A percentile compares a stretch with the other conserved stretches of the same genome.
Conservation (phyloP, 768 basidiomycete genomes). For the Tephrocybe sp. region DNA sequence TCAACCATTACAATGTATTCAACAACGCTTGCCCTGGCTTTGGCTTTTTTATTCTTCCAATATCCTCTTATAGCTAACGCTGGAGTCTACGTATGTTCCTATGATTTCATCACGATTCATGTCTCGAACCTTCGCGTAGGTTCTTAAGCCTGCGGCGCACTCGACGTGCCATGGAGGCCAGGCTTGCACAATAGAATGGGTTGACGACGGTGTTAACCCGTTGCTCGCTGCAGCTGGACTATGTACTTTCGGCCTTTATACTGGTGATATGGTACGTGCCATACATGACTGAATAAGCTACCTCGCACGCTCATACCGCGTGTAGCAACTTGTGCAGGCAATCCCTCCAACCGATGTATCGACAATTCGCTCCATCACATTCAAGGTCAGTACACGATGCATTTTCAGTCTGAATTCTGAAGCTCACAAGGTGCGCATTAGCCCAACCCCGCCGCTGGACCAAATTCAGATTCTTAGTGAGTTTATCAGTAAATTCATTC, state of each 20-base stretch:
- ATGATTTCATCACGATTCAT: background rate
- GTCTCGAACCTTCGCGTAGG: slow-evolving; percentile 26
- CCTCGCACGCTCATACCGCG: slow-evolving; percentile 1
- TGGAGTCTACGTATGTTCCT: slow-evolving; percentile 38
- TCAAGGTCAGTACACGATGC: slow-evolving; percentile 43
- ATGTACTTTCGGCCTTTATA: slow-evolving; percentile 54
- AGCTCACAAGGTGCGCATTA: slow-evolving; percentile 20
- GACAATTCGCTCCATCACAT: slow-evolving; percentile 41
- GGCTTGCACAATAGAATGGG: slow-evolving; percentile 55
- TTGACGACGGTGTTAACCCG: slow-evolving; percentile 59
- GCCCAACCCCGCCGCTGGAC: slow-evolving; percentile 56
- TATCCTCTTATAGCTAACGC: slow-evolving; percentile 29
- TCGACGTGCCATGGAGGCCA: slow-evolving; percentile 52
- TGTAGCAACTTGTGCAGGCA: slow-evolving; percentile 55
- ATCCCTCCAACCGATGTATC: slow-evolving; percentile 56
- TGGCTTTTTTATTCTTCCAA: slow-evolving; percentile 24
- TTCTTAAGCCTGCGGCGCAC: slow-evolving; percentile 41
- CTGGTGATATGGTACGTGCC: slow-evolving; percentile 48
- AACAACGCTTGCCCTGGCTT: slow-evolving; percentile 15
- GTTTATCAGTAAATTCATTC: slow-evolving; percentile 15
- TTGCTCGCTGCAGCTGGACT: slow-evolving; percentile 48
- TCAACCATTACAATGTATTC: slow-evolving; percentile 12
- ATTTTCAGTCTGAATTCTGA: too few relatives aligned
- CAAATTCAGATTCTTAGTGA: slow-evolving; percentile 58
- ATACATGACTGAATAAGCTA: background rate